Conservation (phyloP, 371 early-diverging fungal genomes). For the Coemansia sp. region DNA sequence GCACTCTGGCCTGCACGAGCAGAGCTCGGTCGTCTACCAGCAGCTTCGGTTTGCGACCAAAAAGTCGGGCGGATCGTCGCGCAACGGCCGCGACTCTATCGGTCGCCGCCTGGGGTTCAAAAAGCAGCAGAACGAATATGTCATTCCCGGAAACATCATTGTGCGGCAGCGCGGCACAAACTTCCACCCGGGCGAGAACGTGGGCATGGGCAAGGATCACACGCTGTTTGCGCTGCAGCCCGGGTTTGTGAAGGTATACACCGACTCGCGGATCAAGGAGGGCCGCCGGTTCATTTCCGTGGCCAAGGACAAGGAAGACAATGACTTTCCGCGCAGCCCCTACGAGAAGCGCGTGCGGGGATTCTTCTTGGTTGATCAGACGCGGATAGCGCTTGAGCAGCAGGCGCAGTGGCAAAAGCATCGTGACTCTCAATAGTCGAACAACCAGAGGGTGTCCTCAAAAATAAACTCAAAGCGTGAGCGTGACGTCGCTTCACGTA, state of each 20-base stretch:
- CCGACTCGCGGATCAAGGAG: conserved; percentile 64
- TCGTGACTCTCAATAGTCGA: conserved; percentile 2
- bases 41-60: conserved; percentile 92
- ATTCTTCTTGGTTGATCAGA: conserved; percentile 70
- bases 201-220: conserved; percentile 89
- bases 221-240: conserved; percentile 80
- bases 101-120: conserved; percentile 94
- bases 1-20: conserved; percentile 10
- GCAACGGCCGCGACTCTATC: conserved; percentile 91
- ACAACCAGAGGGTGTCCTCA: no score
- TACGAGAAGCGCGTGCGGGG: conserved; percentile 69
- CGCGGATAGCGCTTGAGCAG: conserved; percentile 25
- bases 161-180: conserved; percentile 90
- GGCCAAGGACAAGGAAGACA: conserved; percentile 62
- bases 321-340: conserved; percentile 62
- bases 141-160: conserved; percentile 87
- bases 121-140: conserved; percentile 72
- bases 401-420: conserved; percentile 35
- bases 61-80: conserved; percentile 87
- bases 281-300: conserved; percentile 79
- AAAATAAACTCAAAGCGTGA: no score
- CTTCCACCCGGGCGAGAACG: conserved; percentile 88
- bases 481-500: neutral
- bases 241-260: conserved; percentile 86
- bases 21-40: conserved; percentile 18